Evolutionary conservation across 73 alveolate species (phyloP).

Genomic region (Urostyla sp.): DNA sequence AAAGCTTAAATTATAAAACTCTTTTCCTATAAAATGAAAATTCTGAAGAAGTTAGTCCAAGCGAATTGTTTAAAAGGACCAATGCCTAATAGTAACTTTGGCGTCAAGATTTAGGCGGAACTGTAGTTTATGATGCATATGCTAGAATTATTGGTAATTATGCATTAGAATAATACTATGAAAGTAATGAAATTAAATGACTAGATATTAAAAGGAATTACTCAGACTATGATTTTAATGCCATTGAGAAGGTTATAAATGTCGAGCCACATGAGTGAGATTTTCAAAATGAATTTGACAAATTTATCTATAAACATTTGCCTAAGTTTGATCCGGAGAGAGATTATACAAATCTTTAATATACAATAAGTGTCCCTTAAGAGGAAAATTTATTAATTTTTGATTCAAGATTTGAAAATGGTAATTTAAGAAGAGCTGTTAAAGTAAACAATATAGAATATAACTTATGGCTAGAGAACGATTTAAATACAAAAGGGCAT

Average conservation of each 20-base stretch:
- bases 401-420: slow-evolving; percentile 73
- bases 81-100: background rate
- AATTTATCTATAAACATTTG: slow-evolving; percentile 32
- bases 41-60: no score
- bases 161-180: background rate
- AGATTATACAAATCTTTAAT: background rate
- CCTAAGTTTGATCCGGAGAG: slow-evolving; percentile 46
- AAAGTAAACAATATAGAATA: slow-evolving; percentile 59
- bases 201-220: slow-evolving; percentile 21
- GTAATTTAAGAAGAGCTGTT: slow-evolving; percentile 72
- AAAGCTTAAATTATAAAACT: no score
- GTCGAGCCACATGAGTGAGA: slow-evolving; percentile 49
- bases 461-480: slow-evolving; percentile 56
- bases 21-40: no score
- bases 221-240: background rate
- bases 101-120: slow-evolving; percentile 58
- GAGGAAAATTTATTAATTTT: slow-evolving; percentile 42
- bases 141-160: slow-evolving; percentile 43
- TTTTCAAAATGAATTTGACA: slow-evolving; percentile 38
- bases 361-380: slow-evolving; percentile 49
- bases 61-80: slow-evolving; percentile 14
- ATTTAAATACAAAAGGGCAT: slow-evolving; percentile 68
- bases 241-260: background rate
- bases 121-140: slow-evolving; percentile 56
- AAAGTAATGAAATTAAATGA: slow-evolving; percentile 10